Base-by-base conservation (phyloP, 805 yeast genomes). In the Ogataea paradorogensis region DNA sequence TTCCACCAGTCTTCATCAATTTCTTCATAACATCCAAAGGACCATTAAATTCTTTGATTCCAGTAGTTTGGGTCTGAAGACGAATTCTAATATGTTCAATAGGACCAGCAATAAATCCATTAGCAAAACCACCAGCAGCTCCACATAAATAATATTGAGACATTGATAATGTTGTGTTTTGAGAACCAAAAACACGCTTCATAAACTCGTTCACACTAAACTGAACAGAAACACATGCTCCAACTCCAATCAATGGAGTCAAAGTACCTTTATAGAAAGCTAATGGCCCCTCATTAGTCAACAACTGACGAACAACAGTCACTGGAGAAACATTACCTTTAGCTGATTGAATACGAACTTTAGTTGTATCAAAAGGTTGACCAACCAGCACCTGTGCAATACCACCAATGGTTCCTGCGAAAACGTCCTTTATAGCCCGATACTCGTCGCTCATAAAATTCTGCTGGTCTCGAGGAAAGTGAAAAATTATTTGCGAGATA, bases 221-320 rank as follows among this genome's bases (percentile, higher is more conserved):
- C 64, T 93, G 99, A 28, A 91, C 85, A 7, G 96, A 86, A 9
- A 93, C 97, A 71, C 97, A 90, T 0, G 95, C 96, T 36, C 99
- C 99, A n/a, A 91, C 87, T 9, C 99, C 99, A 25, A 91, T 62
- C 52, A 93, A 70, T 15, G 99, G 99, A 1, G 97, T 90, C 52
- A 89, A 56, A 1, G 96, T 89, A 25, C 99, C 99, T 63, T 95
- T 82, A 62, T 93, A 93, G 56, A 93, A 87, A 0, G 95, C 99
- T 26, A 67, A 43, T 6, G 81, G 74, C 2, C 99, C 99, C 63
- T 93, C 99, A 42, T 84, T 80, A 28, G 71, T 69, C 27, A 91
- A 30, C 40, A 93, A 69, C 51, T 79, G 73, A 56, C 75, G 74
- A 15, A 89, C 80, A 9, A 88, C 96, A 52, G 88, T 95, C 41